Conservation (phyloP, 2,329 filamentous ascomycete species). For the Fusarium cicatricum region DNA sequence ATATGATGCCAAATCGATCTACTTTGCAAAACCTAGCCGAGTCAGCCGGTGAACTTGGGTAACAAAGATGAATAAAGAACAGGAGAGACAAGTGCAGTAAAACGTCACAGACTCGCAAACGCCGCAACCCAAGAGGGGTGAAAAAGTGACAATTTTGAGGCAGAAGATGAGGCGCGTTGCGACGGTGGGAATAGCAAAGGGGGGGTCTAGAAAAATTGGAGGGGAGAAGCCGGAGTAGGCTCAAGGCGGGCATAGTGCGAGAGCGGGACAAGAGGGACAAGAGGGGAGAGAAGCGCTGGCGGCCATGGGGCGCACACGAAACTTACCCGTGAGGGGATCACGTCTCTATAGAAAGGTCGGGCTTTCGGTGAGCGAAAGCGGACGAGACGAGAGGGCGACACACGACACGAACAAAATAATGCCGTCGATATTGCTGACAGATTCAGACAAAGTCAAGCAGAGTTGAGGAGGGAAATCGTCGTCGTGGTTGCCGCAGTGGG, state of each 20-base stretch:
- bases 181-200: constrained; percentile 25
- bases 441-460: constrained; percentile 31
- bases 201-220: constrained; percentile 29
- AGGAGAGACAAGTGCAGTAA: constrained; percentile 12
- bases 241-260: constrained; percentile 18
- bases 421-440: constrained; percentile 16
- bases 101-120: constrained; percentile 25
- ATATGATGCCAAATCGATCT: constrained; percentile 44
- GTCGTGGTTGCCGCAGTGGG: constrained; percentile 46
- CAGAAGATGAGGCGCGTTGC: constrained; percentile 23
- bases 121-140: constrained; percentile 21
- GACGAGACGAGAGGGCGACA: constrained; percentile 23
- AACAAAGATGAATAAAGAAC: constrained; percentile 4
- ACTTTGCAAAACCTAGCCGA: constrained; percentile 45
- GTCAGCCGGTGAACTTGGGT: constrained; percentile 33
- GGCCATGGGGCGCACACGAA: constrained; percentile 34
- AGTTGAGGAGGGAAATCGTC: constrained; percentile 40
- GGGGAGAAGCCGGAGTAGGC: constrained; percentile 29
- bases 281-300: constrained; percentile 15
- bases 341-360: constrained; percentile 42
- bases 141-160: constrained; percentile 22
- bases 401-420: constrained; percentile 12
- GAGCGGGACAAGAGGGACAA: constrained; percentile 32
- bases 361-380: constrained; percentile 32
- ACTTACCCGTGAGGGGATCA: constrained; percentile 53